phyloP scores from a whole-genome alignment of 495 filamentous ascomycete genomes.

The Emericellopsis terricola region DNA sequence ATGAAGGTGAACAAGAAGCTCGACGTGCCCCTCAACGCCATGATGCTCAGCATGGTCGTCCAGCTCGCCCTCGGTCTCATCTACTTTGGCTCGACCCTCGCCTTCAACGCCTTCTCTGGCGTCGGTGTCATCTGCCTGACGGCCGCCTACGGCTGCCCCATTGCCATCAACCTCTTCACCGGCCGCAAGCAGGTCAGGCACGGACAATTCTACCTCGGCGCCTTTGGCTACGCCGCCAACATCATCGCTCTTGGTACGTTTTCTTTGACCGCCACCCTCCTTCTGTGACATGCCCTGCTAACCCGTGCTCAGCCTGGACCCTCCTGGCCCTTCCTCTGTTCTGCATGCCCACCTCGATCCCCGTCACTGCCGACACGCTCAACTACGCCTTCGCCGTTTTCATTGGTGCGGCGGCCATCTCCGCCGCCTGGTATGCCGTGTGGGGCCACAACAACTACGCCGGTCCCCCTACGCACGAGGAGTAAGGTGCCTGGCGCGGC shows the following conservation, averaged over 20 bases:
- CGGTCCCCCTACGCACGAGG: constrained; percentile 35
- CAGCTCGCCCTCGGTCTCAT: constrained; percentile 28
- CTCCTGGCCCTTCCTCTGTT: constrained; percentile 44
- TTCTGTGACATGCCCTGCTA: constrained; percentile 7
- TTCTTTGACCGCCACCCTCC: not conserved
- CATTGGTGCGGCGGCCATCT: constrained; percentile 38
- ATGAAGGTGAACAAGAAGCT: constrained; percentile 23
- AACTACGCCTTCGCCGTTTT: constrained; percentile 49
- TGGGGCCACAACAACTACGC: constrained; percentile 52
- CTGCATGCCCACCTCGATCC: constrained; percentile 42
- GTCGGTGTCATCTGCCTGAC: constrained; percentile 44
- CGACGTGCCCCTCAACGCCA: constrained; percentile 31
- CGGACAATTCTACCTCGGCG: constrained; percentile 35
- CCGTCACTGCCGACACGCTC: constrained; percentile 37
- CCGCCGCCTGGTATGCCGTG: constrained; percentile 20
- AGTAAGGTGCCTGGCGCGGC: constrained; percentile 4
- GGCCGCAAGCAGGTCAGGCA: constrained; percentile 29
- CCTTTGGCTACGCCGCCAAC: constrained; percentile 38
- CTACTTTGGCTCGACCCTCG: constrained; percentile 32
- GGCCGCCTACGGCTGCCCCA: constrained; percentile 38
- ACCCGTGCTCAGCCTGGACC: constrained; percentile 32
- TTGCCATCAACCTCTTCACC: constrained; percentile 33
- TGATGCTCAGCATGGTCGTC: constrained; percentile 30
- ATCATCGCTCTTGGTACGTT: constrained; percentile 33
- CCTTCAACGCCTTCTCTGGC: constrained; percentile 42